Evolutionary conservation across 768 basidiomycete species (phyloP).

Genomic region (Cubamyces sp.): DNA sequence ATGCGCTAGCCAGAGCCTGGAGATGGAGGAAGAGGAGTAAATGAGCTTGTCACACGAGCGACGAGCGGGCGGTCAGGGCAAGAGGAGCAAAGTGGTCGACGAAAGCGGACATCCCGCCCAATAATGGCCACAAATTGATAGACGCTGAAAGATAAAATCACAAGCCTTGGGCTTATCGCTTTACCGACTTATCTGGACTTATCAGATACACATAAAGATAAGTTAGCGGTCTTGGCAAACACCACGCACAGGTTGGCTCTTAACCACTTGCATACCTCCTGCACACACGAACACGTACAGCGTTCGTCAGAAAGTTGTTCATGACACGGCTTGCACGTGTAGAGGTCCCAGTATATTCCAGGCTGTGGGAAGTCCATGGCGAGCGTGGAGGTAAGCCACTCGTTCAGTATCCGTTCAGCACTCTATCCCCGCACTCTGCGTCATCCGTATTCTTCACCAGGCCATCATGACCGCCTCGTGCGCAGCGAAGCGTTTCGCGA

Average conservation of each 20-base stretch:
- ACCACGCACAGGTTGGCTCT: no score
- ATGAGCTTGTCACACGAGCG: constrained; percentile 29
- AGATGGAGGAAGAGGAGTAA: not conserved
- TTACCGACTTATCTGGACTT: not conserved
- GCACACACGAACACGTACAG: not conserved
- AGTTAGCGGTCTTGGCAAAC: no score
- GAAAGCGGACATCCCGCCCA: no score
- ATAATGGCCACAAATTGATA: not conserved
- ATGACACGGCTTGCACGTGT: not conserved
- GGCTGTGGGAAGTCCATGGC: not conserved
- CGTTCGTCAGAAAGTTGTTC: not conserved
- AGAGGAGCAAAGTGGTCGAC: not conserved
- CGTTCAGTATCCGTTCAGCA: not conserved
- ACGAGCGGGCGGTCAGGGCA: not conserved
- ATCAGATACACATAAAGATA: not conserved
- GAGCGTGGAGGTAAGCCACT: not conserved
- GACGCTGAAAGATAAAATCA: constrained; percentile 2
- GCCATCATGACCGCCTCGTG: constrained; percentile 18
- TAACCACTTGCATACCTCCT: not conserved
- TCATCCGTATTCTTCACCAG: constrained; percentile 8
- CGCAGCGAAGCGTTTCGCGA: not conserved
- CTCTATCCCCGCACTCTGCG: constrained; percentile 22
- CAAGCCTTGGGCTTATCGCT: constrained; percentile 10
- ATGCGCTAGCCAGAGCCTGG: not conserved
- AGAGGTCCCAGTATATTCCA: not conserved